These are phyloP conservation scores for Saccharomycopsis oosterbeekiorum DNA, from an alignment of 805 yeast genomes.

Conservation along the genomic window DNA sequence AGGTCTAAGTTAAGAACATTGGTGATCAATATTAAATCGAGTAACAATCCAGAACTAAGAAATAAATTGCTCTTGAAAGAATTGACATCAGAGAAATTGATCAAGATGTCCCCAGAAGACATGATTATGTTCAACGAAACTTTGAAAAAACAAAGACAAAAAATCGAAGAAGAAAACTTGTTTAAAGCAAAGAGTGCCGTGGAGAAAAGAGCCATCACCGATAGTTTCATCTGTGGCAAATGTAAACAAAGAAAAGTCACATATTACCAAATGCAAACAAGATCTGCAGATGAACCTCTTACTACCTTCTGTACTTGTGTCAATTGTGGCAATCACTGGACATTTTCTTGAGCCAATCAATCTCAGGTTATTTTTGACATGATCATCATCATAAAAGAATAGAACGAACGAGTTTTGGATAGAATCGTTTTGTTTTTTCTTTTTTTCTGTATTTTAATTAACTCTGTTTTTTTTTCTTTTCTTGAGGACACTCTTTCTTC, in stretches of 20 bases:
- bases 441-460: background rate
- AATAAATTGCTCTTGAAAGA: conserved; percentile 57
- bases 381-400: no score
- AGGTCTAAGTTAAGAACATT: conserved; percentile 78
- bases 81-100: conserved; percentile 54
- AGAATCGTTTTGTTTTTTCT: background rate
- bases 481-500: background rate
- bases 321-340: conserved; percentile 97
- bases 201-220: conserved; percentile 91
- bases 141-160: conserved; percentile 74
- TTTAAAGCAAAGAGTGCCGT: conserved; percentile 98
- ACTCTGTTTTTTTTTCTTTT: background rate
- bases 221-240: conserved; percentile 93
- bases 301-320: conserved; percentile 98
- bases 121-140: conserved; percentile 95
- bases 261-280: conserved; percentile 94
- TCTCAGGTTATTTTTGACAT: background rate
- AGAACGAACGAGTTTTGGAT: no score
- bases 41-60: conserved; percentile 80
- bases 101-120: conserved; percentile 83
- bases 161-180: conserved; percentile 77
- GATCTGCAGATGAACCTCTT: conserved; percentile 98
- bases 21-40: conserved; percentile 79
- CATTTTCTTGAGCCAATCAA: conserved; percentile 49
- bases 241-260: conserved; percentile 96